phyloP scores from a whole-genome alignment of 2,329 filamentous ascomycete genomes.

The Fusarium proliferatum region DNA sequence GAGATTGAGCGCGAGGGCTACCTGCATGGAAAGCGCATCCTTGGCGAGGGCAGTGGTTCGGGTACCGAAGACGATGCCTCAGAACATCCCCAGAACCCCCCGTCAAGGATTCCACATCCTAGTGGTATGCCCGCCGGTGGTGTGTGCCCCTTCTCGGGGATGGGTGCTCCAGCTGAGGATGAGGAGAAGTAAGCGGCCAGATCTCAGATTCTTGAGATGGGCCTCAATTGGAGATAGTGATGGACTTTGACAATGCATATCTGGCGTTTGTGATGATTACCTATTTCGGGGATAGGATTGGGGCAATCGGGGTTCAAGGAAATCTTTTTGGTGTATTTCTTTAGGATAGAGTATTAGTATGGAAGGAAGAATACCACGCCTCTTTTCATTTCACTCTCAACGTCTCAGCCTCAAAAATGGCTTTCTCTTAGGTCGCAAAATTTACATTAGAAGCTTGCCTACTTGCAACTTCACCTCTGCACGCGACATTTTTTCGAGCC shows the following conservation, averaged over 20 bases:
- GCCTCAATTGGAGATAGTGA: not conserved
- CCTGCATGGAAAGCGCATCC: conserved; percentile 70
- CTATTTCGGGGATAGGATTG: conserved; percentile 14
- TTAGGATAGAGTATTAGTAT: not conserved
- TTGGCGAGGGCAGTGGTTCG: conserved; percentile 51
- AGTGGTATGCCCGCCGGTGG: conserved; percentile 28
- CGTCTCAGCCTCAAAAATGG: not conserved
- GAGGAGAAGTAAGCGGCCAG: conserved; percentile 11
- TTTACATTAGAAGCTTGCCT: not conserved
- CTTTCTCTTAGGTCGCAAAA: not conserved
- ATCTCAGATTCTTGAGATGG: not conserved
- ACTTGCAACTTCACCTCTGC: not conserved
- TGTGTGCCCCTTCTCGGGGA: conserved; percentile 44
- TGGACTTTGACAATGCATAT: conserved; percentile 20
- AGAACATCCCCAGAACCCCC: conserved; percentile 24
- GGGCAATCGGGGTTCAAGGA: conserved; percentile 18
- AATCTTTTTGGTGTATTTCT: conserved; percentile 5
- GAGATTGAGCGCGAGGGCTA: conserved; percentile 72
- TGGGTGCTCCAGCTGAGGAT: conserved; percentile 31
- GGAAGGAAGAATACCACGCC: conserved; percentile 8
- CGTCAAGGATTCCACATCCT: conserved; percentile 32
- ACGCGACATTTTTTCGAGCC: not conserved
- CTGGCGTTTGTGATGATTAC: conserved; percentile 29
- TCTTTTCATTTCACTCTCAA: not conserved
- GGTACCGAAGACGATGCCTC: conserved; percentile 34